A percentile compares a stretch with the other conserved stretches of the same genome.
Conservation (phyloP, 1,139 yeast genomes). For the Blastobotrys buckinghamii region DNA sequence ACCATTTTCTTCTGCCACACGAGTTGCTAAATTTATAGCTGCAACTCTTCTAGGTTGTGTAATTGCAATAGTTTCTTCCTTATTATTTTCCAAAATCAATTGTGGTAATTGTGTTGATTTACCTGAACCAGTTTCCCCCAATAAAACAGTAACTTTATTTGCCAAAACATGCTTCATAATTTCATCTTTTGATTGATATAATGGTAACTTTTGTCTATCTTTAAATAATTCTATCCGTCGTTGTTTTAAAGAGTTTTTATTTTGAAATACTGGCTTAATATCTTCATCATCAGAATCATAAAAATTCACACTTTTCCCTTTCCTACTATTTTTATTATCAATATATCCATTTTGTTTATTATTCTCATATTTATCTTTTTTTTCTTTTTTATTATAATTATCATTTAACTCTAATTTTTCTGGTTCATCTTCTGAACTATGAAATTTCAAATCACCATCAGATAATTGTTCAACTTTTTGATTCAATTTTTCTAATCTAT, state of each 20-base stretch:
- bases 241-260: conserved; percentile 10
- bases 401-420: neutral
- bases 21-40: conserved; percentile 86
- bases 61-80: conserved; percentile 64
- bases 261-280: conserved; percentile 19
- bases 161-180: conserved; percentile 50
- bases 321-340: neutral
- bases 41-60: conserved; percentile 99
- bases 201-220: conserved; percentile 58
- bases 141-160: conserved; percentile 68
- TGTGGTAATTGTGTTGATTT: conserved; percentile 95
- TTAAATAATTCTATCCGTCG: conserved; percentile 13
- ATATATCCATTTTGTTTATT: neutral
- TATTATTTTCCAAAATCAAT: conserved; percentile 42
- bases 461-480: conserved; percentile 13
- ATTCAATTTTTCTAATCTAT: conserved; percentile 16
- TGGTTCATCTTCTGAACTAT: conserved; percentile 4
- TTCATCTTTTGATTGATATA: conserved; percentile 63
- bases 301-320: conserved; percentile 17
- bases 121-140: conserved; percentile 98
- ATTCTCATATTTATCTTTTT: too few relatives aligned
- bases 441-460: conserved; percentile 19
- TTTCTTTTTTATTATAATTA: neutral
- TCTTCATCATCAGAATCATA: conserved; percentile 35
- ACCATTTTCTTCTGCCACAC: conserved; percentile 89